These are phyloP conservation scores for Aspergillus niger DNA, from an alignment of 2,329 filamentous ascomycete species.

Conservation along the genomic window DNA sequence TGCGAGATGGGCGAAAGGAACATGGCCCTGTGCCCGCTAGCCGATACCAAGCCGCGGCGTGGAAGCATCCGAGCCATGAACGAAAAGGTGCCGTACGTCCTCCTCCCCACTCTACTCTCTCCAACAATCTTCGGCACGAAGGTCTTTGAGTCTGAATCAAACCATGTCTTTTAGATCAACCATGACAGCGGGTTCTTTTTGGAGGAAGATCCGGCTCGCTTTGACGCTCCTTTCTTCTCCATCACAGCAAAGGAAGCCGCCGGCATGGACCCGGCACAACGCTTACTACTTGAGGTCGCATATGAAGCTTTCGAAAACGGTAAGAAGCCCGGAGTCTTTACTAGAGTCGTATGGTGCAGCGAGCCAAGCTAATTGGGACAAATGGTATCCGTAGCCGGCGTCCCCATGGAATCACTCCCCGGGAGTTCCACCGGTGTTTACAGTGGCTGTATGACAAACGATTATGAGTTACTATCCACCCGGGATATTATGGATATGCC, in stretches of 20 bases:
- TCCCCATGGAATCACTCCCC: constrained; percentile 29
- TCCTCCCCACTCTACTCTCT: background rate
- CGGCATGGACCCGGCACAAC: constrained; percentile 26
- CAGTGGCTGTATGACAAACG: constrained; percentile 30
- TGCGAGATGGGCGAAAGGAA: constrained; percentile 24
- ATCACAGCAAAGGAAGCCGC: constrained; percentile 32
- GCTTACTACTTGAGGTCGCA: constrained; percentile 29
- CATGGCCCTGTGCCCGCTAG: constrained; percentile 21
- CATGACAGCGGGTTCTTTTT: constrained; percentile 29
- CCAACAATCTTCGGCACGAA: background rate
- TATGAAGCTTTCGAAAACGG: constrained; percentile 31
- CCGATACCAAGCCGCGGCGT: constrained; percentile 24
- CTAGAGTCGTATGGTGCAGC: too few relatives aligned
- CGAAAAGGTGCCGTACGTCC: constrained; percentile 25
- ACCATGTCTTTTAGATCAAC: constrained; percentile 18
- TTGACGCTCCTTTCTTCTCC: constrained; percentile 38
- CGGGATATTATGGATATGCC: constrained; percentile 31
- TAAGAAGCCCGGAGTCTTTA: background rate
- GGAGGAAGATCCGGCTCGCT: constrained; percentile 25
- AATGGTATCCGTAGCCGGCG: constrained; percentile 19
- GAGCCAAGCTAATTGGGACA: too few relatives aligned
- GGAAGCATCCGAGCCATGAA: constrained; percentile 26
- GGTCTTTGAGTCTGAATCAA: too few relatives aligned
- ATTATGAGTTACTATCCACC: constrained; percentile 31
- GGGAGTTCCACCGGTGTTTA: constrained; percentile 31